Base-by-base conservation (phyloP, 2,329 filamentous ascomycete genomes). In the Trichophyton verrucosum region DNA sequence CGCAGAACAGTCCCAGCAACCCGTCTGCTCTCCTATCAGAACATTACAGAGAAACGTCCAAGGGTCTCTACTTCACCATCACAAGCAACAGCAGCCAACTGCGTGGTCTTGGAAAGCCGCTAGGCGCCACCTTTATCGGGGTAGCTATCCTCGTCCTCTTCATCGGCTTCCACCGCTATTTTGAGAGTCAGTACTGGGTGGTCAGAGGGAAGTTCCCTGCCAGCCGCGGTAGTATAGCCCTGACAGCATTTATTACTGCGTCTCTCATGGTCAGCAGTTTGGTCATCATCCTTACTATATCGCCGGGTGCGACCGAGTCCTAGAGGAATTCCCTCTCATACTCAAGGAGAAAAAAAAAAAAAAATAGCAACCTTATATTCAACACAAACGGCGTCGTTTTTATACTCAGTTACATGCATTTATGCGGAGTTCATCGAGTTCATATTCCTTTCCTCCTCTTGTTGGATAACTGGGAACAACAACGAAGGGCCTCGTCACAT, bases 151-250 rank as follows among this genome's bases (percentile, higher is more conserved):
- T 86, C 5, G 80, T 86, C 55, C 75, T 86, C 1, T 68, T 83
- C 24, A 76, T 86, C 33, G 84, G 84, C 2, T 85, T 86, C 65
- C 83, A 86, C 68, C 77, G 84, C 49, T 86, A 85, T 66, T 86
- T 86, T 66, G 83, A 86, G 67, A 80, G 80, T 47, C 84, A 86
- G 72, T 82, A 86, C 68, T 86, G 85, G 76, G 82, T 86, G 60
- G 82, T 86, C 24, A 72, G 82, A 2, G 84, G 84, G 59, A 86
- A 86, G 68, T 86, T 86, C 61, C 84, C 84, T 0, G 84, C 84
- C 3, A 82, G 80, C 61, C 76, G 84, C 60, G 82, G 82, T 3
- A 85, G 83, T 65, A 78, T 86, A 44, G 73, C 83, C 27, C 62
- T 86, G n/a, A 79, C 85, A 8, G 78, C 78, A 6, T 73, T 78